Percentiles rank a stretch among this genome's conserved stretches.
Evolutionary conservation across 2,329 filamentous ascomycete genomes (phyloP).

Genomic region (Penicillium thymicola): DNA sequence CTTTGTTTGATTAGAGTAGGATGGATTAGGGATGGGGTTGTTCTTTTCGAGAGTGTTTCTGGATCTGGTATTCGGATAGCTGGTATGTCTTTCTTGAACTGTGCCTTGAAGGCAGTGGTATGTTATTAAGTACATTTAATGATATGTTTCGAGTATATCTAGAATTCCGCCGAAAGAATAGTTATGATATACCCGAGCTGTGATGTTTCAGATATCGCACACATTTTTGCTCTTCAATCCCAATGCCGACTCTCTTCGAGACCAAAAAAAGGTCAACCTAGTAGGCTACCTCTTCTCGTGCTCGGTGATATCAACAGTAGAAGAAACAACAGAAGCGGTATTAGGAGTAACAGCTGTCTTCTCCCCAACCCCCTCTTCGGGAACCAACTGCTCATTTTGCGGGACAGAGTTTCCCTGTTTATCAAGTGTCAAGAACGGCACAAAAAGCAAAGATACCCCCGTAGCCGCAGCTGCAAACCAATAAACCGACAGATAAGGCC

Average conservation of each 20-base stretch:
- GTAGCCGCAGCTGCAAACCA: slow-evolving; percentile 30
- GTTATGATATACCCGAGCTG: not conserved
- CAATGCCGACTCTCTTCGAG: not conserved
- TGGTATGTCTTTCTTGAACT: not conserved
- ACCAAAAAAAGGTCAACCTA: not conserved
- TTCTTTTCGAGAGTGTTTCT: not conserved
- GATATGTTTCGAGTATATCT: not conserved
- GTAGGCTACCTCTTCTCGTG: not conserved
- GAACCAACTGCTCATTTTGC: not conserved
- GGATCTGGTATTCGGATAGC: slow-evolving; percentile 1
- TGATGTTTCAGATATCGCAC: not conserved
- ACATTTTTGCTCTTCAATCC: not conserved
- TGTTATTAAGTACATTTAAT: not conserved
- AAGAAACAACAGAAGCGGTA: not conserved
- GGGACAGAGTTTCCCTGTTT: slow-evolving; percentile 24
- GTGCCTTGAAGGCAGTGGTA: not conserved
- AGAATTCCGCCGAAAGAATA: not conserved
- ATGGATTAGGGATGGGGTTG: not conserved
- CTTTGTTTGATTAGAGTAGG: slow-evolving; percentile 48
- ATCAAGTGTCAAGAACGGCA: slow-evolving; percentile 30
- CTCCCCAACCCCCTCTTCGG: not conserved
- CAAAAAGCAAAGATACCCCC: slow-evolving; percentile 25
- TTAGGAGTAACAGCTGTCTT: not conserved
- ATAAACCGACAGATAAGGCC: slow-evolving; percentile 29
- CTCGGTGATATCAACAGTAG: not conserved